Conservation (phyloP, 192 early-diverging fungal genomes). For the Mortierella hygrophila region DNA sequence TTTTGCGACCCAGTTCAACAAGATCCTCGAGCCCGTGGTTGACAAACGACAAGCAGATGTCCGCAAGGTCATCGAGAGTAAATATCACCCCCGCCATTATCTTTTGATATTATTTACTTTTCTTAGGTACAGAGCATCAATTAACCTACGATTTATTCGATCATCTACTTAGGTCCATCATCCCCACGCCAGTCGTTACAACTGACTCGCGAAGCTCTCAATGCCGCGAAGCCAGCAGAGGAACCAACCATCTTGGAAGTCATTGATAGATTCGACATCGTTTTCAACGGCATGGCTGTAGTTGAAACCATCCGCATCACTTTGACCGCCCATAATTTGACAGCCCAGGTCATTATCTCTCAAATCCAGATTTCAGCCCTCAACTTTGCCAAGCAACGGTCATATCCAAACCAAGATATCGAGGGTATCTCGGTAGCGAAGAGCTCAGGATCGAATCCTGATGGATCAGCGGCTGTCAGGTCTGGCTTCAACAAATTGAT, state of each 20-base stretch:
- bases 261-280: slow-evolving; percentile 58
- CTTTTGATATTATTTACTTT: not conserved
- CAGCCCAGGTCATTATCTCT: slow-evolving; percentile 52
- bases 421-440: slow-evolving; percentile 52
- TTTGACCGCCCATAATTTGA: slow-evolving; percentile 61
- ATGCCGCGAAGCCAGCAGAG: not conserved
- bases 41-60: slow-evolving; percentile 27
- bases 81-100: not conserved
- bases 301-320: slow-evolving; percentile 60
- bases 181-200: slow-evolving; percentile 49
- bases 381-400: slow-evolving; percentile 56
- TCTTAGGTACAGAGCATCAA: not conserved
- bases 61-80: slow-evolving; percentile 45
- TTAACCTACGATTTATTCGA: not conserved
- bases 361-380: slow-evolving; percentile 61
- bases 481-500: slow-evolving; percentile 53
- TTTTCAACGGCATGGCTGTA: slow-evolving; percentile 58
- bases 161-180: slow-evolving; percentile 28
- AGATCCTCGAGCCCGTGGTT: slow-evolving; percentile 15
- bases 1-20: slow-evolving; percentile 55
- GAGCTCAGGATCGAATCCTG: slow-evolving; percentile 49
- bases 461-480: slow-evolving; percentile 29
- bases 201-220: slow-evolving; percentile 36
- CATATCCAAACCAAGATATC: slow-evolving; percentile 37
- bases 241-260: slow-evolving; percentile 33